Conservation (phyloP, 1,284 basidiomycete species). For the Leccinum pachyderme region DNA sequence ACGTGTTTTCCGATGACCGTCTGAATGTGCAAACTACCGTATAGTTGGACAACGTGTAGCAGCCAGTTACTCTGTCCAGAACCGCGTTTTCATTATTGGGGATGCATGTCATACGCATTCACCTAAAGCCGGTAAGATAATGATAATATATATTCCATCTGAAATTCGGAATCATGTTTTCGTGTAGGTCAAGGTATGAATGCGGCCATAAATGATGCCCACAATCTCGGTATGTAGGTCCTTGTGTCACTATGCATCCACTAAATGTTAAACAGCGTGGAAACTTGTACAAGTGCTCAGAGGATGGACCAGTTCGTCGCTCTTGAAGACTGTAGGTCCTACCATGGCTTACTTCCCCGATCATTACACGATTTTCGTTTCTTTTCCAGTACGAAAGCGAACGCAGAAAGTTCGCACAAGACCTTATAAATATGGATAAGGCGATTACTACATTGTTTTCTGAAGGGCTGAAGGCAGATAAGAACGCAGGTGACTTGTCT, state of each 20-base stretch:
- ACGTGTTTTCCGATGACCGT: background rate
- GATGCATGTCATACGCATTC: conserved; percentile 1
- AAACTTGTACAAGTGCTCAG: background rate
- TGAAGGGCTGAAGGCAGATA: background rate
- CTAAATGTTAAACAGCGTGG: background rate
- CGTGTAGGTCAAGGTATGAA: background rate
- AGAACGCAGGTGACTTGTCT: background rate
- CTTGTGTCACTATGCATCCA: background rate
- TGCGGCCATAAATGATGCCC: background rate
- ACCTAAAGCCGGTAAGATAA: background rate
- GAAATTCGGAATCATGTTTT: too few relatives aligned
- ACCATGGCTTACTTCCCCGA: background rate
- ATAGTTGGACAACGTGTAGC: background rate
- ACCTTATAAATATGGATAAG: background rate
- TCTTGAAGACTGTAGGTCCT: background rate
- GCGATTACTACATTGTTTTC: background rate
- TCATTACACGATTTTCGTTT: background rate
- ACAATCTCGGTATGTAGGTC: background rate
- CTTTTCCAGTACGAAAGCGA: background rate
- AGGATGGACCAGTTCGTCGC: background rate
- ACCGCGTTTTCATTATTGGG: background rate
- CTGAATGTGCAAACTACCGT: background rate
- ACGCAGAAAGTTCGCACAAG: background rate
- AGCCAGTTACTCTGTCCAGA: background rate
- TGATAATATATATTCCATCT: too few relatives aligned